Percentiles rank a stretch among this genome's conserved stretches.
Evolutionary conservation across 768 basidiomycete genomes (phyloP).

Genomic region (Serendipita indica): DNA sequence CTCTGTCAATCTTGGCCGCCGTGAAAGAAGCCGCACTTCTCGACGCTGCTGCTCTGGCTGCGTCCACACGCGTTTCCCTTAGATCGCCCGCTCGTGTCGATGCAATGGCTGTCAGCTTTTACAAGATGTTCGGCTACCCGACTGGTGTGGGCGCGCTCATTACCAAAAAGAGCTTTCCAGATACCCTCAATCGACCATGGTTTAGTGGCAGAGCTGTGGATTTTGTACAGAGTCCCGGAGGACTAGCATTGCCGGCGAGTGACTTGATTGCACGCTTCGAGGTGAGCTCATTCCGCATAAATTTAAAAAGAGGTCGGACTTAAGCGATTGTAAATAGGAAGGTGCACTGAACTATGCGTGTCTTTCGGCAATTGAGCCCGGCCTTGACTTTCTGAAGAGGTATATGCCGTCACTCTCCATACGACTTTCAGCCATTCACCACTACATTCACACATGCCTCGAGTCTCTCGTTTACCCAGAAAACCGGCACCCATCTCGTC

Average conservation of each 20-base stretch:
- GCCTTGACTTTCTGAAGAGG: conserved; percentile 59
- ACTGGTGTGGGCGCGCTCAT: conserved; percentile 72
- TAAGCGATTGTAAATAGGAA: conserved; percentile 21
- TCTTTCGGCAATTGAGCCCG: conserved; percentile 60
- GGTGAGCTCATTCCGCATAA: too few species aligned
- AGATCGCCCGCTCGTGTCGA: conserved; percentile 41
- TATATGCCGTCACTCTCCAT: conserved; percentile 69
- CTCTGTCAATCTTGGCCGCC: conserved; percentile 46
- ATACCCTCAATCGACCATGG: conserved; percentile 55
- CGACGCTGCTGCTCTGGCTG: conserved; percentile 68
- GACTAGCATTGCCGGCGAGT: conserved; percentile 43
- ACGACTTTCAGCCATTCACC: conserved; percentile 53
- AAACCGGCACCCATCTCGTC: too few species aligned
- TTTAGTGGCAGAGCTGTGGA: too few species aligned
- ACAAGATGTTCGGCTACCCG: conserved; percentile 84
- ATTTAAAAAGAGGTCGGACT: too few species aligned
- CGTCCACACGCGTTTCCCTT: conserved; percentile 54
- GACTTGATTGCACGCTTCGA: conserved; percentile 63
- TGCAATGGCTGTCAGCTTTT: conserved; percentile 72
- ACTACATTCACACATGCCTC: conserved; percentile 44
- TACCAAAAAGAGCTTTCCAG: conserved; percentile 53
- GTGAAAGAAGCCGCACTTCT: conserved; percentile 56
- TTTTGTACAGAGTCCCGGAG: conserved; percentile 72
- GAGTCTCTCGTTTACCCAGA: conserved; percentile 46
- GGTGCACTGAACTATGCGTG: conserved; percentile 74